Base-by-base conservation (phyloP, 1,139 yeast genomes). In the Wickerhamiella pararugosa region DNA sequence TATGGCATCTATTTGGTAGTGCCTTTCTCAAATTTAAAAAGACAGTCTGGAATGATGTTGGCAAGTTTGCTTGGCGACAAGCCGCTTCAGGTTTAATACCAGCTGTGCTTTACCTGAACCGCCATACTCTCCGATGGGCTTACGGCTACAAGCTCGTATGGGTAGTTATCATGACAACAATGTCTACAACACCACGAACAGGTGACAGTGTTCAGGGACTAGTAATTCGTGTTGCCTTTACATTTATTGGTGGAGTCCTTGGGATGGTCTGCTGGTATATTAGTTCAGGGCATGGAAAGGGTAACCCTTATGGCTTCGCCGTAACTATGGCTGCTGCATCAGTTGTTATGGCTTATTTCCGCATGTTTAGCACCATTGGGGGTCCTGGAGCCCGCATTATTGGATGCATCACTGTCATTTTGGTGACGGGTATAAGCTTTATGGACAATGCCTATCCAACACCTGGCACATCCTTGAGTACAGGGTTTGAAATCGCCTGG, bases 201-300 rank as follows among this genome's bases (percentile, higher is more conserved):
- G 65, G 62, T 5, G 65, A 61, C 43, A 59, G 61, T 3, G 39
- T 58, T 2, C 60, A 60, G 36, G 57, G 56, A 1, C 50, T 57
- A 32, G 25, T 55, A 2, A 44, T 51, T 21, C 53, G 60, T 32
- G 36, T 57, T 11, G 39, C 50, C 9, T 57, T 51, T 41, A 57
- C 63, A 1, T 52, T 62, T 36, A 29, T 53, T 26, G 63, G 63
- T 0, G 51, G 59, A 33, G 42, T 57, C 5, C 43, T 57, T 6
- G 65, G 60, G 0, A 49, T 60, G 52, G 57, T 57, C 2, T 55
- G 50, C 5, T 62, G 65, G 65, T 62, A 61, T 42, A 59, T 62
- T 7, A 49, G 55, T 1, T 48, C 61, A 4, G 61, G 62, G 5
- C 45, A 41, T 29, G 61, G 63, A 7, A 10, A 39, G 1, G 62